Base-by-base conservation (phyloP, 495 filamentous ascomycete genomes). In the Podospora bellae-mahoneyi region DNA sequence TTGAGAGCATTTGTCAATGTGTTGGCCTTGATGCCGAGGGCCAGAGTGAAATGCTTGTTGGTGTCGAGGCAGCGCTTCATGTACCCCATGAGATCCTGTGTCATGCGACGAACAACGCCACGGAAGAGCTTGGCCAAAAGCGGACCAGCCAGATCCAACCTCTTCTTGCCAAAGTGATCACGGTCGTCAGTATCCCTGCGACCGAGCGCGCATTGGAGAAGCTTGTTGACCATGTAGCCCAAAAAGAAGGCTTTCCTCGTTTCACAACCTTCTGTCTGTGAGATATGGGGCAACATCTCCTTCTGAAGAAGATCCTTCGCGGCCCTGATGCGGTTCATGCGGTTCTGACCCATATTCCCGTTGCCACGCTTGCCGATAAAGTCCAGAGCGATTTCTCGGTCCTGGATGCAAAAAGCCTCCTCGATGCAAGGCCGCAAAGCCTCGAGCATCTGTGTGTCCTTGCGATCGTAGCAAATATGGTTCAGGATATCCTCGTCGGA, bases 151-250 rank as follows among this genome's bases (percentile, higher is more conserved):
- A 99, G 84, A 80, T 99, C 95, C 28, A 99, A 84, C 68, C 95
- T 88, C 84, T 99, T 99, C 85, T 98, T 98, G 73, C 95, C 95
- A 71, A 99, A 98, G 77, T 99, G 96, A 81, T 99, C 95, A 80
- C 95, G 91, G 74, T 99, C 95, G 71, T 99, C 95, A 19, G 91
- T 90, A 73, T 97, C 96, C 58, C 91, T 87, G 65, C 96, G 89
- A 57, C 95, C 95, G 20, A 98, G 83, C 56, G 91, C 91, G 77
- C 92, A 96, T 75, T 96, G 93, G 2, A 99, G 84, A 69, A 99
- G 86, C 74, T 92, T 87, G 78, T 98, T 93, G 57, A 97, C 91
- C 96, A 99, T 98, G 78, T 98, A 99, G 32, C 96, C 95, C 48
- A 99, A 82, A 87, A 98, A 99, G 83, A 97, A 98, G 5, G 95